Evolutionary conservation across 495 filamentous ascomycete species (phyloP), one percentile per base, ranked within the genome.

Genomic region (Terfezia boudieri): DNA sequence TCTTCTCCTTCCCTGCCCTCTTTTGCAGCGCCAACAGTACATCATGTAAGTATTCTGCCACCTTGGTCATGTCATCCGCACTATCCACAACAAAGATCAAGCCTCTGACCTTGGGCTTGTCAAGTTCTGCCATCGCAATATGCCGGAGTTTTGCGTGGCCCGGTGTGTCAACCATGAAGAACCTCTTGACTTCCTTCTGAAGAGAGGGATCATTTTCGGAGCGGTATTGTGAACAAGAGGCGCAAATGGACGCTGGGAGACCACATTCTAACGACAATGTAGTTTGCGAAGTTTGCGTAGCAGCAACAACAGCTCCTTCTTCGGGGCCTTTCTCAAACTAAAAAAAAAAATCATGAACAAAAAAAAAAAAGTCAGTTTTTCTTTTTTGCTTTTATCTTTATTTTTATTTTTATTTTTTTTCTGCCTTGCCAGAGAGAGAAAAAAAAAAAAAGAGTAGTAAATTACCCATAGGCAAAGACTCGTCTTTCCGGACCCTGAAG

Each of bases 91-190:
- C 69, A 68, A 86, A 96, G 41, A 46, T 46, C 41, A 46, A 20
- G 4, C 41, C 41, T 36, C 96, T 70, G 43, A 98, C 69, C n/a
- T 83, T 86, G 48, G 69, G 67, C 17, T 68, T 57, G 14, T 54
- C 37, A n/a, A 75, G 60, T 37, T 62, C 64, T 20, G 67, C 55
- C 49, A 76, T 65, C n/a, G 73, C 66, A 66, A 75, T 61, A 57
- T 74, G 72, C 50, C 90, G 84, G 8, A 95, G 77, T 66, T 98
- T 98, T 52, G 86, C 87, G 72, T 95, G 90, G 54, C 89, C 89
- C 1, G 89, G 89, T 4, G 90, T 95, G 71, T 98, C 89, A 62
- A 78, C 67, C 26, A 95, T 69, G 51, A 83, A 73, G 68, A 94
- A 88, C 52, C 75, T 77, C 57, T 80, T 74, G 57, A 76, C 73